A percentile compares a stretch with the other conserved stretches of the same genome.
phyloP scores from a whole-genome alignment of 768 basidiomycete species.

The Butyriboletus loyo region DNA sequence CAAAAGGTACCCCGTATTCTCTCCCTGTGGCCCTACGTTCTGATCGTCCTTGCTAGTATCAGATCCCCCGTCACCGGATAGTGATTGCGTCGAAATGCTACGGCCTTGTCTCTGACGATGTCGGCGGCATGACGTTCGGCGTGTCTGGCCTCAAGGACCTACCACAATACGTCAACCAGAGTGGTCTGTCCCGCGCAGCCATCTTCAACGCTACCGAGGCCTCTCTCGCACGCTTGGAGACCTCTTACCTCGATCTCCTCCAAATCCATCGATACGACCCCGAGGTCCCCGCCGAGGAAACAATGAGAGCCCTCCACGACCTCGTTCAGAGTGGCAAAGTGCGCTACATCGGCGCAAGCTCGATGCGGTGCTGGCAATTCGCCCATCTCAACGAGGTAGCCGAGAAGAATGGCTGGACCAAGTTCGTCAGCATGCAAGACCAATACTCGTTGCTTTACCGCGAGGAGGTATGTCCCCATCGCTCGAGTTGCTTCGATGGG shows the following conservation, averaged over 20 bases:
- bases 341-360: constrained; percentile 49
- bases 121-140: background rate
- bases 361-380: constrained; percentile 47
- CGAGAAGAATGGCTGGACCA: constrained; percentile 44
- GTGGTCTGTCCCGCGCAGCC: constrained; percentile 34
- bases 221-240: constrained; percentile 35
- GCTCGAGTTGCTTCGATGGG: no score
- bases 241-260: constrained; percentile 39
- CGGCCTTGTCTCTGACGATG: constrained; percentile 12
- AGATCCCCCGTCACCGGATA: constrained; percentile 33
- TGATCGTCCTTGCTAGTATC: constrained; percentile 15
- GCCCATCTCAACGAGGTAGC: constrained; percentile 45
- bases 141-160: background rate
- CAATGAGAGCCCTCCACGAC: constrained; percentile 50
- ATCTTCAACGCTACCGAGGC: constrained; percentile 40
- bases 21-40: background rate
- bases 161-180: constrained; percentile 30
- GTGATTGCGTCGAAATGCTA: constrained; percentile 32
- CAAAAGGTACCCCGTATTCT: constrained; percentile 25
- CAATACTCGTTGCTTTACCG: constrained; percentile 54
- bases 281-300: constrained; percentile 39
- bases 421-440: constrained; percentile 55
- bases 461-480: constrained; percentile 38
- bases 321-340: constrained; percentile 47
- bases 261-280: constrained; percentile 46